These are phyloP conservation scores for Nothophoma quercina DNA, from an alignment of 2,329 filamentous ascomycete species.

Conservation along the genomic window DNA sequence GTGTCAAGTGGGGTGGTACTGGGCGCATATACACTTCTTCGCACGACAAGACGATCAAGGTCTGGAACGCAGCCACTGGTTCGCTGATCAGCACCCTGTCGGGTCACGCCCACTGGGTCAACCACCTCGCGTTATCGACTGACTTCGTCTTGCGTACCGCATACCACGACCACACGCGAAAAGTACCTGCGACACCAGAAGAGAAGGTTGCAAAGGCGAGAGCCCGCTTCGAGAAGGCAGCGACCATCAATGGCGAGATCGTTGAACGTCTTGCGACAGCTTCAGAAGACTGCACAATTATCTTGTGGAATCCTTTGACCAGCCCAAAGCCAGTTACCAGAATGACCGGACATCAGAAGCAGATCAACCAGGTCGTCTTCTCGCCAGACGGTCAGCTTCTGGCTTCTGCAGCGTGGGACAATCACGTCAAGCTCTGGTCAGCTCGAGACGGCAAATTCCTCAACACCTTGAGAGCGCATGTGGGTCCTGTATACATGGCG, in stretches of 20 bases:
- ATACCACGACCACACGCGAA: conserved; percentile 82
- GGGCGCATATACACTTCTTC: conserved; percentile 66
- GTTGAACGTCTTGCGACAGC: conserved; percentile 88
- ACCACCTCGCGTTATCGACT: conserved; percentile 91
- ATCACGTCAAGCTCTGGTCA: conserved; percentile 92
- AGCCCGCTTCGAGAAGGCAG: conserved; percentile 84
- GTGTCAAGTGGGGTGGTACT: conserved; percentile 93
- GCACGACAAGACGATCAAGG: conserved; percentile 90
- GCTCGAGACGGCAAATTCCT: conserved; percentile 80
- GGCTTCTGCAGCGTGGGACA: conserved; percentile 90
- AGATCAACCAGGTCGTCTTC: conserved; percentile 94
- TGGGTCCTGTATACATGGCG: conserved; percentile 89
- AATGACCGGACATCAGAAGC: conserved; percentile 93
- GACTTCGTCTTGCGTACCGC: conserved; percentile 87
- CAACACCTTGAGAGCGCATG: conserved; percentile 86
- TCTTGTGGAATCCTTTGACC: conserved; percentile 83
- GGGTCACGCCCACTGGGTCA: conserved; percentile 92
- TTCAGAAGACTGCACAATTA: conserved; percentile 96
- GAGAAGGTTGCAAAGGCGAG: conserved; percentile 78
- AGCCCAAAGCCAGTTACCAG: conserved; percentile 86
- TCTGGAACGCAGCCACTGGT: conserved; percentile 85
- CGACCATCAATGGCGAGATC: conserved; percentile 75
- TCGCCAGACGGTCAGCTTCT: conserved; percentile 88
- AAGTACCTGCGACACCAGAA: conserved; percentile 72
- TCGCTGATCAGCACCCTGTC: conserved; percentile 80